Evolutionary conservation across 495 filamentous ascomycete genomes (phyloP), one percentile per base, ranked within the genome.

Genomic region (Xylona heveae): DNA sequence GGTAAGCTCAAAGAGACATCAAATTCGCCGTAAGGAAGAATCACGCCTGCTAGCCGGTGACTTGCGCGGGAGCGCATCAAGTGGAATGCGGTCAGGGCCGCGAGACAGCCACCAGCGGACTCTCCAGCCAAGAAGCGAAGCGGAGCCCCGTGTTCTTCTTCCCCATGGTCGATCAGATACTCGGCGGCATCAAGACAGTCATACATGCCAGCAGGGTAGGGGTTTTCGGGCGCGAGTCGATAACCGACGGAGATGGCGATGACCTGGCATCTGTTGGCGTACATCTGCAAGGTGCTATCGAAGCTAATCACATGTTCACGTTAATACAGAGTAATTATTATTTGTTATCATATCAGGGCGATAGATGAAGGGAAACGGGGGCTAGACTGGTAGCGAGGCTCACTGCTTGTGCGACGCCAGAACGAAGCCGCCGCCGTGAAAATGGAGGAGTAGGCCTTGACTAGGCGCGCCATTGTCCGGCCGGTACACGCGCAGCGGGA

Each of bases 151-250:
- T 42, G 48, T n/a, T 22, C 25, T 9, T 31, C 28, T 24, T 42
- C 19, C 2, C 1, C 46, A 34, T 66, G 50, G 27, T 66, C 53
- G 31, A 62, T 49, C 3, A 68, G 45, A 40, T 56, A 66, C 36
- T 60, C 57, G 19, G 55, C 62, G 7, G 47, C 60, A 46, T 68
- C 66, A 31, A 51, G 52, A 47, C 59, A 61, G 43, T 74, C 68
- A 29, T 71, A 48, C 3, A 51, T 39, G 0, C 48, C 54, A 10
- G 51, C 52, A 0, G 68, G 68, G 37, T 52, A 70, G 0, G 63
- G 61, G 39, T 71, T 26, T 33, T 71, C 64, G 0, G 68, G 68
- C 5, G 68, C 66, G n/a, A 62, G 54, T 28, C 68, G 51, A 47
- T 72, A 72, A 10, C 64, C 68, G 13, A 68, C 52, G 4, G 59